Conservation (phyloP, 352 stramenopile species). For the Pythium dissotocum region DNA sequence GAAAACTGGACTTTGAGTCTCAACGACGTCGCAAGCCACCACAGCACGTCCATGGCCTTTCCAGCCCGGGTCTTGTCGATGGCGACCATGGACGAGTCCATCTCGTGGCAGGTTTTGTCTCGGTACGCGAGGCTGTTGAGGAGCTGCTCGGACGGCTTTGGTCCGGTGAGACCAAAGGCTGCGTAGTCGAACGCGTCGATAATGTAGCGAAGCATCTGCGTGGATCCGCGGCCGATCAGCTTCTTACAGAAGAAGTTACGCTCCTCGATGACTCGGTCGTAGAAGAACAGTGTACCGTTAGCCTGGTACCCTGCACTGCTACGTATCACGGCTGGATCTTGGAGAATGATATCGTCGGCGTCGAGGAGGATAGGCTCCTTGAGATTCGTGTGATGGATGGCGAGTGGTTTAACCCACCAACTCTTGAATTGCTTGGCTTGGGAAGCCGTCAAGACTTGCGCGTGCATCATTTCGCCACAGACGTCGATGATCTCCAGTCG, state of each 20-base stretch:
- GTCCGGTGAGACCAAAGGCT: slow-evolving; percentile 33
- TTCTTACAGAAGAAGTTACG: slow-evolving; percentile 60
- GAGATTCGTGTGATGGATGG: slow-evolving; percentile 51
- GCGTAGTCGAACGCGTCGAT: slow-evolving; percentile 48
- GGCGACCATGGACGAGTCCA: slow-evolving; percentile 57
- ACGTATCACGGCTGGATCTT: slow-evolving; percentile 40
- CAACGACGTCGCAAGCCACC: slow-evolving; percentile 51
- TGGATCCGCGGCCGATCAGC: slow-evolving; percentile 42
- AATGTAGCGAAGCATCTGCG: slow-evolving; percentile 33
- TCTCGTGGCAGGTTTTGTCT: slow-evolving; percentile 43
- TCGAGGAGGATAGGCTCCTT: slow-evolving; percentile 55
- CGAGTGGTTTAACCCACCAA: slow-evolving; percentile 67
- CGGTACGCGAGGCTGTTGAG: slow-evolving; percentile 39
- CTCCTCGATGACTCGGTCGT: slow-evolving; percentile 57
- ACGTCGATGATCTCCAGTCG: slow-evolving; percentile 65
- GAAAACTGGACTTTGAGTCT: slow-evolving; percentile 57
- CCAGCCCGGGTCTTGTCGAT: slow-evolving; percentile 47
- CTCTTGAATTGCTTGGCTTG: slow-evolving; percentile 40
- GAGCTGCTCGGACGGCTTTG: slow-evolving; percentile 22
- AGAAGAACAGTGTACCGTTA: slow-evolving; percentile 67
- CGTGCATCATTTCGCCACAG: slow-evolving; percentile 42
- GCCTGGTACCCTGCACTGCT: slow-evolving; percentile 37
- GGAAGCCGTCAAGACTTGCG: slow-evolving; percentile 9
- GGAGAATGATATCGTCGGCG: slow-evolving; percentile 53
- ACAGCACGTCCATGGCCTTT: slow-evolving; percentile 41